phyloP scores from a whole-genome alignment of 805 yeast genomes.

The Sungouiozyma intestinalis region DNA sequence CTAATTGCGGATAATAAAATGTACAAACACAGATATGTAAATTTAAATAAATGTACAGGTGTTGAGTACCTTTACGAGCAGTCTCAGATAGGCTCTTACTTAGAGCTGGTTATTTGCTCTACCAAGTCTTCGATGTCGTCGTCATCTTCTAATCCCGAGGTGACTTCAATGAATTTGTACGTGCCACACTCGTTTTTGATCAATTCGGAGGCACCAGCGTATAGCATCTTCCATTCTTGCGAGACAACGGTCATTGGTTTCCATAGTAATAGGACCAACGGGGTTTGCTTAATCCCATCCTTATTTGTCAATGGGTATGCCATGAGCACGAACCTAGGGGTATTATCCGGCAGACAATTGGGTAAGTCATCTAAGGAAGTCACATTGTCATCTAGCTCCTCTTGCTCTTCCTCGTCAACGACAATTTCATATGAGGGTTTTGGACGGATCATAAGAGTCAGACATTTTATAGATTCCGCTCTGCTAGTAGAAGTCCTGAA shows the following conservation, averaged over 20 bases:
- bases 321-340: constrained; percentile 65
- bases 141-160: constrained; percentile 27
- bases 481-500: constrained; percentile 68
- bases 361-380: constrained; percentile 44
- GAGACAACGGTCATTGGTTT: constrained; percentile 73
- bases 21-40: too few species aligned
- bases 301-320: constrained; percentile 60
- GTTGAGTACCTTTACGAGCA: too few species aligned
- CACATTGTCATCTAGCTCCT: constrained; percentile 42
- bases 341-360: constrained; percentile 72
- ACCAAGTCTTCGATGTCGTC: constrained; percentile 24
- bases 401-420: constrained; percentile 34
- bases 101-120: constrained; percentile 31
- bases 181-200: constrained; percentile 74
- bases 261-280: constrained; percentile 77
- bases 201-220: constrained; percentile 82
- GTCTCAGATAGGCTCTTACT: background rate
- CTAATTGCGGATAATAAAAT: too few species aligned
- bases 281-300: constrained; percentile 68
- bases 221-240: constrained; percentile 73
- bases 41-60: background rate
- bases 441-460: constrained; percentile 32
- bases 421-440: constrained; percentile 26
- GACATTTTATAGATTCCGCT: constrained; percentile 48
- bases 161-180: constrained; percentile 31